Conservation (phyloP, 139 green algal species). For the Micromonas commoda region DNA sequence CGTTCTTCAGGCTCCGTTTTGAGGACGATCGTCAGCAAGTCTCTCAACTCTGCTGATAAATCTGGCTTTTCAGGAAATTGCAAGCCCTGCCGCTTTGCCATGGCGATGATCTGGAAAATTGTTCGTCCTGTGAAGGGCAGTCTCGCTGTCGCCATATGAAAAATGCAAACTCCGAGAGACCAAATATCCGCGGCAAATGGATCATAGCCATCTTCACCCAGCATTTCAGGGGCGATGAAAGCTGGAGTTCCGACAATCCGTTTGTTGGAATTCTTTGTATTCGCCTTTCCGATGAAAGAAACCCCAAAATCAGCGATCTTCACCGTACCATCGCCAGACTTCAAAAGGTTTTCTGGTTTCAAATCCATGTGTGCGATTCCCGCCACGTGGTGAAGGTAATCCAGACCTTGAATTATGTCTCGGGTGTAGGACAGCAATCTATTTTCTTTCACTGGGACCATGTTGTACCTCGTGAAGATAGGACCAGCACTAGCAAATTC, state of each 20-base stretch:
- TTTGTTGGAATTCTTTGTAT: not conserved
- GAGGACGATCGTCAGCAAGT: slow-evolving; percentile 19
- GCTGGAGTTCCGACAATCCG: slow-evolving; percentile 52
- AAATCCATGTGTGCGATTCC: slow-evolving; percentile 66
- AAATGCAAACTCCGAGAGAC: slow-evolving; percentile 20
- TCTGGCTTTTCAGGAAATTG: not conserved
- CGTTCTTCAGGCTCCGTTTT: slow-evolving; percentile 5
- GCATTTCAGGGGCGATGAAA: slow-evolving; percentile 61
- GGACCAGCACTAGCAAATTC: slow-evolving; percentile 6
- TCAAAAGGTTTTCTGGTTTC: slow-evolving; percentile 80
- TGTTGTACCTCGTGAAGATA: slow-evolving; percentile 48
- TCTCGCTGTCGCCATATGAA: not conserved
- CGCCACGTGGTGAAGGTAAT: slow-evolving; percentile 58
- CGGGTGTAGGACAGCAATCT: slow-evolving; percentile 16
- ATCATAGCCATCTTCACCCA: not conserved
- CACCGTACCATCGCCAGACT: slow-evolving; percentile 60
- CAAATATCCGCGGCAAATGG: slow-evolving; percentile 3
- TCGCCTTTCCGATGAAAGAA: slow-evolving; percentile 37
- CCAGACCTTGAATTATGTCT: slow-evolving; percentile 34
- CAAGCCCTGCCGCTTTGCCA: not conserved
- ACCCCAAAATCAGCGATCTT: slow-evolving; percentile 87
- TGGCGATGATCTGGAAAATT: slow-evolving; percentile 1
- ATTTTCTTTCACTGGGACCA: not conserved
- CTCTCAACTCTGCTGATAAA: slow-evolving; percentile 13
- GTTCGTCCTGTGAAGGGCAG: slow-evolving; percentile 21